Evolutionary conservation across 208 protist genomes (phyloP).

Genomic region (Trypanosoma lewisi): DNA sequence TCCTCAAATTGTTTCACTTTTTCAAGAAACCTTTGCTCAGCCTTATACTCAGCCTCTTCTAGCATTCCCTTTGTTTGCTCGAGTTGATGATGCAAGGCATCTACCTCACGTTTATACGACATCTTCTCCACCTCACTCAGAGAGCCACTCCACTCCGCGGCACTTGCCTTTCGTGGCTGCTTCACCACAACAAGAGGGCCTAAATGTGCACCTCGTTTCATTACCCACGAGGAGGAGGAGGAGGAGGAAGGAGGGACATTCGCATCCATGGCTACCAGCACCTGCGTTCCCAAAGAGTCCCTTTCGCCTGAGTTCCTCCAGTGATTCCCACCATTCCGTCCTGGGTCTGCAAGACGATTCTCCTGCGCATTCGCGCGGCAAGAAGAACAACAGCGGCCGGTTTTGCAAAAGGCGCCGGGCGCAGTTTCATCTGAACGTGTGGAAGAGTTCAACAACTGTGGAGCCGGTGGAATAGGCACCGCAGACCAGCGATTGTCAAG

Average conservation of each 20-base stretch:
- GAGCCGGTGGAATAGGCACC: not conserved
- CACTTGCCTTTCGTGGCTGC: not conserved
- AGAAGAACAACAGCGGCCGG: not conserved
- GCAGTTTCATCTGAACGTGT: not conserved
- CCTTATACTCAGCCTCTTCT: not conserved
- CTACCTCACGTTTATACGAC: conserved; percentile 35
- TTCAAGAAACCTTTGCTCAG: conserved; percentile 28
- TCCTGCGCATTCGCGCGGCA: not conserved
- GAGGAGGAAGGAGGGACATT: not conserved
- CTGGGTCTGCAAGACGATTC: not conserved
- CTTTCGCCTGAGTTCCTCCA: not conserved
- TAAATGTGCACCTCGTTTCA: conserved; percentile 12
- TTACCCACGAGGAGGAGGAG: not conserved
- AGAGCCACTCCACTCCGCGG: not conserved
- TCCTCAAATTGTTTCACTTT: conserved; percentile 23
- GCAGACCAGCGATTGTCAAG: not conserved
- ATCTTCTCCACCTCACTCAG: conserved; percentile 21
- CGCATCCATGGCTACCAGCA: not conserved
- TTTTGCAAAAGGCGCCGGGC: not conserved
- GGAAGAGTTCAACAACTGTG: not conserved
- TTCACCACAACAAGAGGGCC: conserved; percentile 23
- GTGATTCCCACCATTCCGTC: not conserved
- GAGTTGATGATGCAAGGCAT: conserved; percentile 33
- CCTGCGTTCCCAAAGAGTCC: not conserved
- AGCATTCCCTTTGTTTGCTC: conserved; percentile 25